These are phyloP conservation scores for Craterostigma plantagineum DNA, from an alignment of 257 asterid genomes.

Conservation along the genomic window DNA sequence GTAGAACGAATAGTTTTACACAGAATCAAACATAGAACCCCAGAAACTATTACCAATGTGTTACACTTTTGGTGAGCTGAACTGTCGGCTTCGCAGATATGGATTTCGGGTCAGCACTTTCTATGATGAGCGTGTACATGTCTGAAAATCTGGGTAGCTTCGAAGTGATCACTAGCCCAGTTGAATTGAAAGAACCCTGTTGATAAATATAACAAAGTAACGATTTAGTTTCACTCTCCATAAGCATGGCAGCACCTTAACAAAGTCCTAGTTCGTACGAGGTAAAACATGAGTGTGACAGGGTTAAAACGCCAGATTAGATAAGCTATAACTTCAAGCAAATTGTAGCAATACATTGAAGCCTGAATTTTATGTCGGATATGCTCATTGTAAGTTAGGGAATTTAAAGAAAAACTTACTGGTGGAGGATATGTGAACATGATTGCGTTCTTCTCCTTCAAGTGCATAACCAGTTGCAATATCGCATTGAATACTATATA, in stretches of 20 bases:
- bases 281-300: too few relatives aligned
- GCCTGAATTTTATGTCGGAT: too few relatives aligned
- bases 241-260: too few relatives aligned
- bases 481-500: constrained; percentile 73
- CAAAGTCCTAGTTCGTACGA: too few relatives aligned
- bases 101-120: constrained; percentile 83
- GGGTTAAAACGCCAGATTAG: too few relatives aligned
- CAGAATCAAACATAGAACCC: background rate
- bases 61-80: constrained; percentile 75
- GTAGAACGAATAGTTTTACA: background rate
- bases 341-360: too few relatives aligned
- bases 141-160: constrained; percentile 97
- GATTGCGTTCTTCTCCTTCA: constrained; percentile 85
- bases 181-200: constrained; percentile 65
- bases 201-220: background rate
- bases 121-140: constrained; percentile 58
- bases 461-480: constrained; percentile 45
- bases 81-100: constrained; percentile 69
- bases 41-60: constrained; percentile 49
- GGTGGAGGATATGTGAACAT: constrained; percentile 76
- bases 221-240: background rate
- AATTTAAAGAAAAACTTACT: constrained; percentile 29
- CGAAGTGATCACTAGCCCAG: constrained; percentile 69
- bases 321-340: too few relatives aligned
- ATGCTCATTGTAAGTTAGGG: too few relatives aligned